These are phyloP conservation scores for Starmerella scarabaei DNA, from an alignment of 805 yeast species.

Conservation along the genomic window DNA sequence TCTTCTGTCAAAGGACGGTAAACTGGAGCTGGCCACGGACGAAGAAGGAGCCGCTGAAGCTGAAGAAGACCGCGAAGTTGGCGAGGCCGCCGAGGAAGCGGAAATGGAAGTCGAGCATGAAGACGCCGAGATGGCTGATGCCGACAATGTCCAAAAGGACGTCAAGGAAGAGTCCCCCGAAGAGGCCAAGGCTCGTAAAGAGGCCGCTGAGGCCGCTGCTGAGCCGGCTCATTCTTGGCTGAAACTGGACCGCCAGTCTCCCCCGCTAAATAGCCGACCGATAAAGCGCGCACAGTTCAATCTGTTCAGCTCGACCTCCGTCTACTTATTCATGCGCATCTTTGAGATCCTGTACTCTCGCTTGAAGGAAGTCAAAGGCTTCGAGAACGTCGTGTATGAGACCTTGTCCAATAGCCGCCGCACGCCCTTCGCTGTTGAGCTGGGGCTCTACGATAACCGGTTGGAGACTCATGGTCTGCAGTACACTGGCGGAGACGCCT, in stretches of 20 bases:
- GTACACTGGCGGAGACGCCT: conserved; percentile 36
- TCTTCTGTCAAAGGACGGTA: conserved; percentile 3
- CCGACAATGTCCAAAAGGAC: conserved; percentile 4
- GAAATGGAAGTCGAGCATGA: conserved; percentile 3
- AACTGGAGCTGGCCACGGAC: neutral
- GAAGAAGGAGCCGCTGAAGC: conserved; percentile 3
- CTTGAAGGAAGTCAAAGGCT: conserved; percentile 57
- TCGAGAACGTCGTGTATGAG: conserved; percentile 55
- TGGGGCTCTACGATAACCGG: conserved; percentile 68
- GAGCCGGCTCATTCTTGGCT: conserved; percentile 18
- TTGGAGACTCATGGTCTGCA: conserved; percentile 68
- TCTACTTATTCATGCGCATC: conserved; percentile 81
- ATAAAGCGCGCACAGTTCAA: conserved; percentile 42
- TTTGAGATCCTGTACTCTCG: conserved; percentile 71
- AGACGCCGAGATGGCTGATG: conserved; percentile 2
- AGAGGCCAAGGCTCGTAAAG: conserved; percentile 8
- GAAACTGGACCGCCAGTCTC: conserved; percentile 18
- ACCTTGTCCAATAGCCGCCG: conserved; percentile 43
- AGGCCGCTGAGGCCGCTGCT: neutral
- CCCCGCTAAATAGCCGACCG: conserved; percentile 17
- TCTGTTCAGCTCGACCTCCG: conserved; percentile 74
- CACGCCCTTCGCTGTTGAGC: conserved; percentile 65
- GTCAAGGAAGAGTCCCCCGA: conserved; percentile 16
- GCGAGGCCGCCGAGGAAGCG: conserved; percentile 4
- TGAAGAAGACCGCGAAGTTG: conserved; percentile 3